Evolutionary conservation across 2,329 filamentous ascomycete genomes (phyloP).

Genomic region (Sphaerulina vaccinii): DNA sequence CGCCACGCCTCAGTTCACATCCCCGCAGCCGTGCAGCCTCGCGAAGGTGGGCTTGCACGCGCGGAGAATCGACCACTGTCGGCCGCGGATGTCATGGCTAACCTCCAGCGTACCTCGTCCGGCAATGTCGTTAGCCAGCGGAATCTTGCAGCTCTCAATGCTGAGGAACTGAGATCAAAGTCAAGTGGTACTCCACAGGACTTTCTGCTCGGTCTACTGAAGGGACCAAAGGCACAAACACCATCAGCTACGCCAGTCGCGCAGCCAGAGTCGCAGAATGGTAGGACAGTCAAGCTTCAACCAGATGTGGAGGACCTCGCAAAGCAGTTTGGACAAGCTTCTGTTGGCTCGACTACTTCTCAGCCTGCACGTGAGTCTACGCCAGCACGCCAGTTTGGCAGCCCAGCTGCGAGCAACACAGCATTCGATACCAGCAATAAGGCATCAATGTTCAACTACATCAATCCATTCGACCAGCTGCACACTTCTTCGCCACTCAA

Average conservation of each 20-base stretch:
- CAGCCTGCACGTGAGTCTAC: conserved; percentile 28
- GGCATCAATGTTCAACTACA: conserved; percentile 62
- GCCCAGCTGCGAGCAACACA: conserved; percentile 28
- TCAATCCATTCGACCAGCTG: conserved; percentile 70
- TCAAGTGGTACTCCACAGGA: conserved; percentile 56
- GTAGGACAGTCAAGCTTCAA: conserved; percentile 18
- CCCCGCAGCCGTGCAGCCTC: conserved; percentile 18
- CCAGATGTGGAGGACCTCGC: conserved; percentile 43
- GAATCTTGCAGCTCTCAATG: conserved; percentile 32
- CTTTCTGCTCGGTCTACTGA: conserved; percentile 81
- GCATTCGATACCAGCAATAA: conserved; percentile 44
- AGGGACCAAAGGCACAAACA: conserved; percentile 53
- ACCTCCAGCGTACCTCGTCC: conserved; percentile 52
- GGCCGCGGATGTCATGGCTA: conserved; percentile 58
- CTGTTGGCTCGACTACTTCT: conserved; percentile 40
- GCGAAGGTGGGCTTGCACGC: conserved; percentile 18
- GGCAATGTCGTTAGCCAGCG: conserved; percentile 31
- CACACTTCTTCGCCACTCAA: conserved; percentile 65
- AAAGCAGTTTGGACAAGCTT: conserved; percentile 47
- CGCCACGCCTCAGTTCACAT: conserved; percentile 24
- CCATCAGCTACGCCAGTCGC: conserved; percentile 39
- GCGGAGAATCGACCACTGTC: conserved; percentile 42
- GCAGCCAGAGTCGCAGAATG: conserved; percentile 22
- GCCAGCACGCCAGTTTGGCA: conserved; percentile 34
- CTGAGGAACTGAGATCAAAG: conserved; percentile 31